A percentile compares a stretch with the other conserved stretches of the same genome.
These are phyloP conservation scores for Carex cristatella DNA, from an alignment of 176 grass and related monocot species.

Conservation along the genomic window DNA sequence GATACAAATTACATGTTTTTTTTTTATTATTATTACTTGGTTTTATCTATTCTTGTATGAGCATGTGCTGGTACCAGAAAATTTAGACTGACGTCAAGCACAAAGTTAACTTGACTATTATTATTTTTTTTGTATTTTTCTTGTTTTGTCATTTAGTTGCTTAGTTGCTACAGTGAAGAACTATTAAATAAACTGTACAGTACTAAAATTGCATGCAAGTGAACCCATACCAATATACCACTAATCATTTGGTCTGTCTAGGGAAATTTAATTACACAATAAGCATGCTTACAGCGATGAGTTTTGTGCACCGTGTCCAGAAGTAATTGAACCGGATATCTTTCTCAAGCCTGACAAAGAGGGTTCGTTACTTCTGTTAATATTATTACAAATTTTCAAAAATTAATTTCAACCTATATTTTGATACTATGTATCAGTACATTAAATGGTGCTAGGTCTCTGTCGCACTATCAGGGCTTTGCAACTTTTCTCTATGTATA, in stretches of 20 bases:
- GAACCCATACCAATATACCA: not conserved
- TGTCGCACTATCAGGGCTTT: not conserved
- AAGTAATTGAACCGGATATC: conserved; percentile 80
- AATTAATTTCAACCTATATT: not conserved
- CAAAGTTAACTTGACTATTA: not conserved
- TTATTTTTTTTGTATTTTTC: not conserved
- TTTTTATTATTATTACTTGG: not conserved
- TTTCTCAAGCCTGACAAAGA: conserved; percentile 75
- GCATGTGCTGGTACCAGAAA: not conserved
- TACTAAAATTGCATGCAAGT: not conserved
- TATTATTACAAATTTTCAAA: conserved; percentile 20
- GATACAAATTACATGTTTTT: not conserved
- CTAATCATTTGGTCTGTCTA: not conserved
- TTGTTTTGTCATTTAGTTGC: not conserved
- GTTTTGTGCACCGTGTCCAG: conserved; percentile 80
- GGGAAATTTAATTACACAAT: not conserved
- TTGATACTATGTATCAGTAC: not conserved
- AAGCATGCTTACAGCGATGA: conserved; percentile 56
- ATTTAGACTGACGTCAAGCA: not conserved
- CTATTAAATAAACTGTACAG: not conserved
- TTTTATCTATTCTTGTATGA: not conserved
- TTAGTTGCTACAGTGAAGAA: not conserved
- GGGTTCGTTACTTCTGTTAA: conserved; percentile 12
- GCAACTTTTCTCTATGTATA: not conserved
- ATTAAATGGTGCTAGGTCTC: not conserved